These are phyloP conservation scores for Candida odintsovae DNA, from an alignment of 805 yeast genomes.

Conservation along the genomic window DNA sequence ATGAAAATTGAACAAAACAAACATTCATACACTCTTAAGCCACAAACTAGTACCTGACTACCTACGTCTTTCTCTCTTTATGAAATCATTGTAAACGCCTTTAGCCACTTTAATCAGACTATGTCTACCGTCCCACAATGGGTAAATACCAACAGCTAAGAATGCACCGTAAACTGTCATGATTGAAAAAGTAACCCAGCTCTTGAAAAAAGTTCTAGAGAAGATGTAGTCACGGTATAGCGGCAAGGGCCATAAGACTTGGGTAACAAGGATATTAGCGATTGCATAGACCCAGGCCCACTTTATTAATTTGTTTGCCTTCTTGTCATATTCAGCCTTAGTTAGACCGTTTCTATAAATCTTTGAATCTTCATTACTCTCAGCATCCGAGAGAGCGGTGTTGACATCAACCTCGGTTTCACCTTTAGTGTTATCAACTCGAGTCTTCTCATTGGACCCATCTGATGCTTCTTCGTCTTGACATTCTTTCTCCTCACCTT, in stretches of 20 bases:
- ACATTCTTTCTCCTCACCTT: no score
- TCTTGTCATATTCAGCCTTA: constrained; percentile 3
- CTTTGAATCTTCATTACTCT: neutral
- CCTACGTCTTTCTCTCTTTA: neutral
- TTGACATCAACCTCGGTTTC: neutral
- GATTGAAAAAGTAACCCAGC: constrained; percentile 33
- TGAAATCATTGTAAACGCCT: constrained; percentile 27
- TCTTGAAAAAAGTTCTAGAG: constrained; percentile 30
- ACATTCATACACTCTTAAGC: no score
- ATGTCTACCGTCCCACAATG: constrained; percentile 31
- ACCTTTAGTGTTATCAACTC: neutral
- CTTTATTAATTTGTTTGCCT: constrained; percentile 17
- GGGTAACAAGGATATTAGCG: constrained; percentile 8
- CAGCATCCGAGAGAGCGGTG: neutral
- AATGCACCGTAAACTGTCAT: constrained; percentile 35
- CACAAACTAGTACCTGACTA: neutral
- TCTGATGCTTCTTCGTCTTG: neutral
- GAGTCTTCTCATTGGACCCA: neutral
- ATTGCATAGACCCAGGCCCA: constrained; percentile 26
- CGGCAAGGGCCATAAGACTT: constrained; percentile 34
- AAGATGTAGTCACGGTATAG: constrained; percentile 38
- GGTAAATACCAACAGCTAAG: constrained; percentile 29
- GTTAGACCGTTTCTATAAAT: constrained; percentile 1
- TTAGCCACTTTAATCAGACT: constrained; percentile 21
- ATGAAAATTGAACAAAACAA: no score